These are phyloP conservation scores for Madurella fahalii DNA, from an alignment of 2,329 filamentous ascomycete species.

Conservation along the genomic window DNA sequence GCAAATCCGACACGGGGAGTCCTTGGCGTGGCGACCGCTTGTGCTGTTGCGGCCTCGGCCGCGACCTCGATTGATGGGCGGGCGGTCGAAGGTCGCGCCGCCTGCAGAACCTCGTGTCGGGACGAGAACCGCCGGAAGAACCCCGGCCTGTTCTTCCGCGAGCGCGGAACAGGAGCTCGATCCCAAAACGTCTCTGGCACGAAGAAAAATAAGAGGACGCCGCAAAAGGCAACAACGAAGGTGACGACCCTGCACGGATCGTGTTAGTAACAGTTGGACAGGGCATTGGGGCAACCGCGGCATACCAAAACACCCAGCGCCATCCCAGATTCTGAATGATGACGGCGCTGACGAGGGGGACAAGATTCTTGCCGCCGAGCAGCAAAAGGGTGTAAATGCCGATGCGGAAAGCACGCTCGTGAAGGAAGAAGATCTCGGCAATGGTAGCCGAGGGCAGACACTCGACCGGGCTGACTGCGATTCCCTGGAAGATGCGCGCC, in stretches of 20 bases:
- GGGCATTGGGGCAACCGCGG: conserved; percentile 3
- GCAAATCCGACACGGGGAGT: conserved; percentile 33
- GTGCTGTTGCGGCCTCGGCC: background rate
- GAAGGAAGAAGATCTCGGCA: conserved; percentile 92
- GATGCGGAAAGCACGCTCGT: conserved; percentile 87
- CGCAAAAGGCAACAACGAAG: conserved; percentile 69
- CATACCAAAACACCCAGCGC: conserved; percentile 87
- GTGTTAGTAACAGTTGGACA: background rate
- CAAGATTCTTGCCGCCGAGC: conserved; percentile 84
- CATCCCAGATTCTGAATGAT: conserved; percentile 75
- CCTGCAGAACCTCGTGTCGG: conserved; percentile 27
- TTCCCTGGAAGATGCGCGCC: conserved; percentile 80
- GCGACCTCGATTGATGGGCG: conserved; percentile 5
- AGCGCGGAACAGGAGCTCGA: conserved; percentile 56
- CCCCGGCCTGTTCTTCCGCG: conserved; percentile 32
- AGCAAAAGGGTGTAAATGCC: conserved; percentile 90
- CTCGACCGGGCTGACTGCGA: conserved; percentile 86
- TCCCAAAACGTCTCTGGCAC: conserved; percentile 98
- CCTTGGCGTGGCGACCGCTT: background rate
- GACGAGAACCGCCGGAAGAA: conserved; percentile 49
- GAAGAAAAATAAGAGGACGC: conserved; percentile 76
- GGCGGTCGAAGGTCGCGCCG: background rate
- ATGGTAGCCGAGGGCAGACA: conserved; percentile 91
- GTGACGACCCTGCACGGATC: conserved; percentile 63
- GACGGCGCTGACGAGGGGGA: conserved; percentile 80